Conservation (phyloP, 768 basidiomycete genomes). For the Tulasnella calospora region DNA sequence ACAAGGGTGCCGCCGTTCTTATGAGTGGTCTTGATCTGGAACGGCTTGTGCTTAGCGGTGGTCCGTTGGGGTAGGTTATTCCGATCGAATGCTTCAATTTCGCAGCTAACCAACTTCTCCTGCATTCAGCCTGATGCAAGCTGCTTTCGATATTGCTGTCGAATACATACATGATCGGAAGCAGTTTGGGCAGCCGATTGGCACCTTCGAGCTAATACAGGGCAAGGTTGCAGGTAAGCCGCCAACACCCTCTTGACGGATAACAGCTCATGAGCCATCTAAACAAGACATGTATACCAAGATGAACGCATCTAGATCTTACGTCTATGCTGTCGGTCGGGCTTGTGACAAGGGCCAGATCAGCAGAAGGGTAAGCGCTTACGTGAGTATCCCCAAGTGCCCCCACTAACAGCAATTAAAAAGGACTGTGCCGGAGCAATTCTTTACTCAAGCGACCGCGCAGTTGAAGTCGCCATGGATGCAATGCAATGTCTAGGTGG, state of each 20-base stretch:
- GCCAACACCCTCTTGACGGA: not conserved
- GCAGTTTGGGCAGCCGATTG: conserved; percentile 84
- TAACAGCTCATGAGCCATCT: conserved; percentile 55
- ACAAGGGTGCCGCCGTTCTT: conserved; percentile 77
- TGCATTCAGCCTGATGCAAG: conserved; percentile 71
- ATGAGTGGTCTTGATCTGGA: conserved; percentile 95
- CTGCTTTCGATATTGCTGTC: conserved; percentile 81
- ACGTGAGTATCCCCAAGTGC: not conserved
- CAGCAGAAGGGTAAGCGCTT: conserved; percentile 62
- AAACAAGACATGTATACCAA: conserved; percentile 87
- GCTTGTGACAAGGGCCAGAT: conserved; percentile 78
- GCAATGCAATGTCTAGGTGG: conserved; percentile 92
- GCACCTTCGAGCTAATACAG: conserved; percentile 94
- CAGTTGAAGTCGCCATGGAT: conserved; percentile 85
- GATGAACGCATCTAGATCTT: conserved; percentile 78
- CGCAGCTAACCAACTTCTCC: not conserved
- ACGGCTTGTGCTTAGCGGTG: conserved; percentile 84
- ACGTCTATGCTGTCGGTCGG: conserved; percentile 87
- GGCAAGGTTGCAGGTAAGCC: conserved; percentile 28
- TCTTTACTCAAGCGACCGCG: conserved; percentile 85
- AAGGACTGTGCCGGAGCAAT: conserved; percentile 96
- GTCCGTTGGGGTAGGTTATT: conserved; percentile 68
- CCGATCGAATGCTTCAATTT: not conserved
- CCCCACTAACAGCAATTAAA: not conserved
- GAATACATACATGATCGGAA: conserved; percentile 90